Percentiles rank a stretch among this genome's conserved stretches.
Conservation (phyloP, 805 yeast genomes). For the Metschnikowia sp. region DNA sequence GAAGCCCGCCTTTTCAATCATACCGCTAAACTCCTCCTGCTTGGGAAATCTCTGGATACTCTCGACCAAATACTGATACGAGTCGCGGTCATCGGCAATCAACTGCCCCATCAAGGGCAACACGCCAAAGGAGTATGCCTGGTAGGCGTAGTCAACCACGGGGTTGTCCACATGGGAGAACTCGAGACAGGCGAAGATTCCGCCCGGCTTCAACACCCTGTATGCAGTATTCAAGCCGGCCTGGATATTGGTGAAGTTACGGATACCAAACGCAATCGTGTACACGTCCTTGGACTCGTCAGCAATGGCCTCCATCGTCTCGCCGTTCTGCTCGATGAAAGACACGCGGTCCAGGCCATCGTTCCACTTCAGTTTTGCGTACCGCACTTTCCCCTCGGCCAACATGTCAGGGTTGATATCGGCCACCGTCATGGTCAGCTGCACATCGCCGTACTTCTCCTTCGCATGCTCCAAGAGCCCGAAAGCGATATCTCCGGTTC, state of each 20-base stretch:
- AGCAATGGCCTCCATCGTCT: slow-evolving; percentile 75
- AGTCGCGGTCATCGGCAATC: slow-evolving; percentile 91
- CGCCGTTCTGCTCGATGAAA: slow-evolving; percentile 91
- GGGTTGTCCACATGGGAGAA: slow-evolving; percentile 88
- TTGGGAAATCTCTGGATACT: slow-evolving; percentile 88
- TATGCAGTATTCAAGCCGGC: slow-evolving; percentile 94
- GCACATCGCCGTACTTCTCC: slow-evolving; percentile 65
- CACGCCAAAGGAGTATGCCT: slow-evolving; percentile 81
- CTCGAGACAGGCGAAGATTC: slow-evolving; percentile 94
- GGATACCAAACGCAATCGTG: slow-evolving; percentile 95
- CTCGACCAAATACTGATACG: slow-evolving; percentile 94
- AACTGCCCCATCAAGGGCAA: slow-evolving; percentile 95
- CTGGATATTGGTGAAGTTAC: slow-evolving; percentile 93
- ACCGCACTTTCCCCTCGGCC: slow-evolving; percentile 83
- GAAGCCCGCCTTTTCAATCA: slow-evolving; percentile 96
- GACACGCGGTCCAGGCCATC: slow-evolving; percentile 60
- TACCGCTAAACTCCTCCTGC: slow-evolving; percentile 83
- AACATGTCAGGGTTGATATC: slow-evolving; percentile 97
- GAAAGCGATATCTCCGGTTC: slow-evolving; percentile 97
- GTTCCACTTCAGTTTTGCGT: slow-evolving; percentile 55
- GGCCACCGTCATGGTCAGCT: slow-evolving; percentile 81
- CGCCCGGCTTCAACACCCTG: slow-evolving; percentile 95
- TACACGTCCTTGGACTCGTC: slow-evolving; percentile 90
- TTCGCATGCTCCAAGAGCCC: slow-evolving; percentile 92
- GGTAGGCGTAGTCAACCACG: slow-evolving; percentile 69